Evolutionary conservation across 2,329 filamentous ascomycete genomes (phyloP), one percentile per base, ranked within the genome.

Genomic region (Fusarium citri): DNA sequence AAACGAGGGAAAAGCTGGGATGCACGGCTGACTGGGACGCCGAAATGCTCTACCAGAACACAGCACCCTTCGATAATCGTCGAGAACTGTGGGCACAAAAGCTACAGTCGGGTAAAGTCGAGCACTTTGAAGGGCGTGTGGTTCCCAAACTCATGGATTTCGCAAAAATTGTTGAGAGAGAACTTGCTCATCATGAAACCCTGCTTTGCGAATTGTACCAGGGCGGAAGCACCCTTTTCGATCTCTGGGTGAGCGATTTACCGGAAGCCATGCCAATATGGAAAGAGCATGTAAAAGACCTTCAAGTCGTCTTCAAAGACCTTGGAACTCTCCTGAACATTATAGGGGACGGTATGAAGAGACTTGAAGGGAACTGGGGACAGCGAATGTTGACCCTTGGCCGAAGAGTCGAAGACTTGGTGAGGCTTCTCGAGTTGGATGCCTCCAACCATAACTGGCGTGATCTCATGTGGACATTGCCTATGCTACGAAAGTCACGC

Each of bases 161-260:
- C 18, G 22, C 53, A 7, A 18, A 28, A 12, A 8, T 30, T 11
- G 31, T 76, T 9, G 48, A 66, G 34, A 51, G 58, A 22, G 75
- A 77, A 55, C 55, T 68, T 25, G 45, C 48, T 25, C 55, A 66
- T 10, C 55, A 70, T 3, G 74, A 77, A 47, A 68, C 53, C 45
- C 61, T 73, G 51, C 45, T 76, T 8, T 72, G 66, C 30, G 73
- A 77, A 47, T 22, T 75, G 20, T 75, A 77, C 23, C 51, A 67
- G 15, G 45, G 68, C 18, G 61, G 69, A 5, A 37, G 47, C 12
- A 8, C 47, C 6, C 64, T 46, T 42, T 75, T 70, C 68, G 9
- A 34, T 20, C 49, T 56, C 11, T 76, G 76, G 40, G 12, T 37
- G 5, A 18, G 25, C 12, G n/a, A 20, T 6, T 12, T 40, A 1